Base-by-base conservation (phyloP, 2,329 filamentous ascomycete species). In the Atkinsonella texensis region DNA sequence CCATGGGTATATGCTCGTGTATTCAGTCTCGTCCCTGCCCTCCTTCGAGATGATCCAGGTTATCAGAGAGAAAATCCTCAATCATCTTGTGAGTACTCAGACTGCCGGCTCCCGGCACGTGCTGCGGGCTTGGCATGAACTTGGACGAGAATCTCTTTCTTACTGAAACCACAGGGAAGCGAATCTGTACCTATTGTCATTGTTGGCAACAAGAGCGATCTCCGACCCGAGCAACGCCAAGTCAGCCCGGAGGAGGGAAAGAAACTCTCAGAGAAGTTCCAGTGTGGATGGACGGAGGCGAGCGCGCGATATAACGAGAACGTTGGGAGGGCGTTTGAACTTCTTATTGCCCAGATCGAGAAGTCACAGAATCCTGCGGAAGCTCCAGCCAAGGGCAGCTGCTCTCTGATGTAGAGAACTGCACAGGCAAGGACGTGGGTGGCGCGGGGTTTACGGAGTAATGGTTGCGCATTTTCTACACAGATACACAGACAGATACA, bases 21-120 rank as follows among this genome's bases (percentile, higher is more conserved):
- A 98, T 71, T 95, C 90, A n/a, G 90, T 98, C 48, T 87, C 87
- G 20, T 95, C 88, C 46, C 83, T 88, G 63, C 87, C 93, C 61
- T 95, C 89, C 10, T 97, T 96, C 64, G 93, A 98, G 67, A 98
- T 97, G 91, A 85, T 95, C 48, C 83, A 87, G 63, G 89, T 96
- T 54, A 95, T 98, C 59, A 79, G 90, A 28, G 91, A 97, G 68
- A 98, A 97, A 77, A 96, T 98, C 56, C 74, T 98, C 53, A 95
- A 95, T 67, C 91, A 97, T 66, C 73, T 97, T 57, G 91, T 95
- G 73, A 65, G 83, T 23, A 32, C 69, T n/a, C 38, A 8, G 17
- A 39, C 48, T 31, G 17, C 17, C n/a, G 23, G 5, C 20, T 12
- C 15, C 31, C 4, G 35, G 10, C 28, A 45, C 23, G 9, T 31